These are phyloP conservation scores for Collariella sp. DNA, from an alignment of 495 filamentous ascomycete genomes.

Conservation along the genomic window DNA sequence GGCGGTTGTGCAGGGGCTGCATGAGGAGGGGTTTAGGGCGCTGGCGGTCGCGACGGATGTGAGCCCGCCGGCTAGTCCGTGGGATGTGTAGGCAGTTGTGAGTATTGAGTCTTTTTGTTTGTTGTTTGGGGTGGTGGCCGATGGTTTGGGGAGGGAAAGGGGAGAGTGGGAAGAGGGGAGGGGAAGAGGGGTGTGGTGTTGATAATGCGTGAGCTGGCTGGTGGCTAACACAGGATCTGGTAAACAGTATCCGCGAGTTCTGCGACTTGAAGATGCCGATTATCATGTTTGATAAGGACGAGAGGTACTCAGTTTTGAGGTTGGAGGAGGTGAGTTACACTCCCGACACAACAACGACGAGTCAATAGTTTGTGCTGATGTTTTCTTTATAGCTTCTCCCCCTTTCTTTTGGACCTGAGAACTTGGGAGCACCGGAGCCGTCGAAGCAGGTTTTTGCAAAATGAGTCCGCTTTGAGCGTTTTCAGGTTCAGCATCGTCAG, in stretches of 20 bases:
- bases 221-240: background rate
- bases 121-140: background rate
- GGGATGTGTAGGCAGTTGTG: constrained; percentile 60
- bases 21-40: constrained; percentile 54
- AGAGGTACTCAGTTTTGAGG: constrained; percentile 58
- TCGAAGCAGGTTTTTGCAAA: background rate
- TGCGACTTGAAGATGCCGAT: constrained; percentile 58
- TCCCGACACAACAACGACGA: constrained; percentile 8
- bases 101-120: constrained; percentile 20
- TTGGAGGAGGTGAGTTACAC: constrained; percentile 55
- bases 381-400: constrained; percentile 49
- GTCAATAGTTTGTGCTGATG: background rate
- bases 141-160: background rate
- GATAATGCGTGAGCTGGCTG: too few relatives aligned
- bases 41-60: constrained; percentile 82
- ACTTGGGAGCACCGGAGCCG: constrained; percentile 26
- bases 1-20: constrained; percentile 64
- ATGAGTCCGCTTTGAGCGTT: background rate
- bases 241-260: constrained; percentile 60
- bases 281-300: constrained; percentile 83
- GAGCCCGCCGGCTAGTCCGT: constrained; percentile 55
- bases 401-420: constrained; percentile 62
- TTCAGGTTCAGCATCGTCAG: background rate
- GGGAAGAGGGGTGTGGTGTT: too few relatives aligned
- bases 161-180: background rate